Base-by-base conservation (phyloP, 257 asterid genomes). In the Salvia rosmarinus region DNA sequence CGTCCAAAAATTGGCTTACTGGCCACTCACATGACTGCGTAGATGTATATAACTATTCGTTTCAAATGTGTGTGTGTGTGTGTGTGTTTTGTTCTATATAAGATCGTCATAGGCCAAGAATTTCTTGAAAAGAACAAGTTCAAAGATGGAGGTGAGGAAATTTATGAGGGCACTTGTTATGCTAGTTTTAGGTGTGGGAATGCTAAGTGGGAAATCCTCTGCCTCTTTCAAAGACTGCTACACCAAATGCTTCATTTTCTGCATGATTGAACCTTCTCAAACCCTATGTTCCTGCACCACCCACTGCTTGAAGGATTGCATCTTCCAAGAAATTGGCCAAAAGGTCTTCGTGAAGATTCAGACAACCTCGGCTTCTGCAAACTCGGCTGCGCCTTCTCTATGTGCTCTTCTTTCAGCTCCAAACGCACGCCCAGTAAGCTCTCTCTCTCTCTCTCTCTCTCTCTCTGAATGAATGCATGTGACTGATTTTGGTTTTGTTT, bases 211-310 rank as follows among this genome's bases (percentile, higher is more conserved):
- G 59, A 71, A 55, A 19, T 79, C 86, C 4, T 51, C 28, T 57
- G 90, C 89, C 5, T 35, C 90, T 39, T 93, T 93, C 89, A 86
- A 75, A 23, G 97, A 90, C 21, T 93, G 98, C 86, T 93, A 93
- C 87, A 83, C 89, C 21, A 87, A 90, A 75, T 93, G 98, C 83
- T 93, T 90, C 40, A 19, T 93, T 3, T 85, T 87, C 74, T 93
- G 98, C 77, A 85, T 93, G 87, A 90, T 93, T 49, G 95, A 90
- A 25, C 98, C 98, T 63, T 35, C 96, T 4, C 85, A 87, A 63
- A 89, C 88, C 6, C 96, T 93, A 0, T 93, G 98, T 40, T 76
- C 92, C 40, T 93, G 98, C 86, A 85, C 98, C 35, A 89, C 96
- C 17, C 83, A 78, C 46, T 93, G 98, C 89, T 77, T 93, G 74